These are phyloP conservation scores for Colletotrichum liriopes DNA, from an alignment of 2,329 filamentous ascomycete species.

Conservation along the genomic window DNA sequence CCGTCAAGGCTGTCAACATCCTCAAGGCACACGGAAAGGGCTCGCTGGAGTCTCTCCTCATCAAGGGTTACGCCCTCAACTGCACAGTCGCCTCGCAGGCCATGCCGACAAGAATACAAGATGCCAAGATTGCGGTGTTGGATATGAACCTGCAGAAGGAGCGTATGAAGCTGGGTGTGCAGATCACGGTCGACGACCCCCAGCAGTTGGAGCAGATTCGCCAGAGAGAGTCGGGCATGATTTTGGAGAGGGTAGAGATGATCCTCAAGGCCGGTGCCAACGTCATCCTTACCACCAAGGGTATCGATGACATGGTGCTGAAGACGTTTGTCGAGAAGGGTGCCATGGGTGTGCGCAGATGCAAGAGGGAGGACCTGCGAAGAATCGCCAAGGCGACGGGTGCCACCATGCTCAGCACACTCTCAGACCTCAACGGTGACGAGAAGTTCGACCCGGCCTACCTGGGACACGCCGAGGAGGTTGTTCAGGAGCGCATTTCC, in stretches of 20 bases:
- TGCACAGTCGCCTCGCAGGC: slow-evolving; percentile 98
- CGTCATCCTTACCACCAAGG: slow-evolving; percentile 96
- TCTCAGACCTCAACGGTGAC: slow-evolving; percentile 97
- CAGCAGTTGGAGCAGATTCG: slow-evolving; percentile 98
- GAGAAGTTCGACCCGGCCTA: slow-evolving; percentile 95
- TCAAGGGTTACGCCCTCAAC: slow-evolving; percentile 98
- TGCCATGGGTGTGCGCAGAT: slow-evolving; percentile 94
- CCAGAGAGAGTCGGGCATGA: slow-evolving; percentile 91
- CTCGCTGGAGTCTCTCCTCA: slow-evolving; percentile 86
- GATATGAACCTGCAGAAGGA: slow-evolving; percentile 99
- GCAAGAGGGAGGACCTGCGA: slow-evolving; percentile 98
- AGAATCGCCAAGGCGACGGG: slow-evolving; percentile 97
- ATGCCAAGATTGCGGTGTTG: slow-evolving; percentile 96
- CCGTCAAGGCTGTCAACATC: slow-evolving; percentile 98
- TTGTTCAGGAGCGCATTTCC: slow-evolving; percentile 97
- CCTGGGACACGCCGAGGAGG: slow-evolving; percentile 93
- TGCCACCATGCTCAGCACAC: slow-evolving; percentile 90
- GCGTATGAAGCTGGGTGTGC: slow-evolving; percentile 98
- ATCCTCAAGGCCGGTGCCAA: slow-evolving; percentile 98
- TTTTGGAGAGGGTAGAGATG: slow-evolving; percentile 95
- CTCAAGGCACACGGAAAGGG: slow-evolving; percentile 98
- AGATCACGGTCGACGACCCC: slow-evolving; percentile 98
- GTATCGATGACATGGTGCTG: slow-evolving; percentile 95
- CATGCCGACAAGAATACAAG: slow-evolving; percentile 92
- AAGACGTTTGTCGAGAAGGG: slow-evolving; percentile 96